Evolutionary conservation across 306 rosid species (phyloP).

Genomic region (Casuarina glauca): DNA sequence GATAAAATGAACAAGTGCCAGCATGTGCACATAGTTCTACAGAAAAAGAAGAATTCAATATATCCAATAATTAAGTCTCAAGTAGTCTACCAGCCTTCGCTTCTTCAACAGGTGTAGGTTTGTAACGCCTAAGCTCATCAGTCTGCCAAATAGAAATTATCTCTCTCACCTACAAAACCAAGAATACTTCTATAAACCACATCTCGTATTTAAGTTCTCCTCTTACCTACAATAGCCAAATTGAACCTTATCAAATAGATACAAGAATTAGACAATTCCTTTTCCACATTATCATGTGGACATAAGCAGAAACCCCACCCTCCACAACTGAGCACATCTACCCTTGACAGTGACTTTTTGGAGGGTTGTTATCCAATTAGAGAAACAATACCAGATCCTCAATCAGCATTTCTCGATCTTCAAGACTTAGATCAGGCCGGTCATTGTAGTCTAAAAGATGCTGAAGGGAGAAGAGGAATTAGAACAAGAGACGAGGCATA

Average conservation of each 20-base stretch:
- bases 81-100: slow-evolving; percentile 80
- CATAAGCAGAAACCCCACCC: slow-evolving; percentile 16
- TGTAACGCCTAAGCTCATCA: slow-evolving; percentile 90
- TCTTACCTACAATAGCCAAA: slow-evolving; percentile 56
- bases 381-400: slow-evolving; percentile 82
- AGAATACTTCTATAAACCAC: slow-evolving; percentile 10
- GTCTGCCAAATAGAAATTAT: slow-evolving; percentile 98
- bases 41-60: slow-evolving; percentile 16
- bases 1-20: slow-evolving; percentile 24
- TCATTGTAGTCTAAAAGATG: slow-evolving; percentile 83
- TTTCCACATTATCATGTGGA: slow-evolving; percentile 17
- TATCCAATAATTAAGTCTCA: slow-evolving; percentile 26
- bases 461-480: slow-evolving; percentile 37
- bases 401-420: slow-evolving; percentile 84
- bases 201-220: slow-evolving; percentile 88
- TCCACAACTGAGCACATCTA: not conserved
- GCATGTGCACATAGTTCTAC: slow-evolving; percentile 3
- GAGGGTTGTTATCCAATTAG: slow-evolving; percentile 31
- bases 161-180: slow-evolving; percentile 77
- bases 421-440: slow-evolving; percentile 76
- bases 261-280: slow-evolving; percentile 4
- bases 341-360: slow-evolving; percentile 16
- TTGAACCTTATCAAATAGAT: slow-evolving; percentile 1
- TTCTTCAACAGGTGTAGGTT: slow-evolving; percentile 95
- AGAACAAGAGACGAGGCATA: slow-evolving; percentile 29